Evolutionary conservation across 2,329 filamentous ascomycete genomes (phyloP).

Genomic region (Myrmaecium sp.): DNA sequence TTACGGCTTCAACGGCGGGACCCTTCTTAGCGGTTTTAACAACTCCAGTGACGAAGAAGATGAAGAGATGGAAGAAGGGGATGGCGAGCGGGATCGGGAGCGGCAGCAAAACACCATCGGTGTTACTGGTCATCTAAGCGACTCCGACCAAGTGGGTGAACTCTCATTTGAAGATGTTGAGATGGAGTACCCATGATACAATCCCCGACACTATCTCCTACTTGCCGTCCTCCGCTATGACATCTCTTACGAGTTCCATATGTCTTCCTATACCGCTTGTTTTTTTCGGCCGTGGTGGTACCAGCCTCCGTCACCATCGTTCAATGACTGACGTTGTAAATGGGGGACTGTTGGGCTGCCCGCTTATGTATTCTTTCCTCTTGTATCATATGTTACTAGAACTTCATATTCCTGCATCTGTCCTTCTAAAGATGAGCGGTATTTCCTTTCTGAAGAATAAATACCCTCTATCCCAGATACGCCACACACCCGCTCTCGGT

Average conservation of each 20-base stretch:
- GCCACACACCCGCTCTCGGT: background rate
- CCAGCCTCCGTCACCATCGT: background rate
- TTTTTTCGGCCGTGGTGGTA: background rate
- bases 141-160: constrained; percentile 51
- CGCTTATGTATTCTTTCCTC: constrained; percentile 8
- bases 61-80: constrained; percentile 76
- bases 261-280: background rate
- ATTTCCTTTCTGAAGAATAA: constrained; percentile 4
- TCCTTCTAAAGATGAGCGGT: constrained; percentile 2
- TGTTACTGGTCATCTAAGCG: constrained; percentile 28
- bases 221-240: background rate
- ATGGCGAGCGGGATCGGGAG: constrained; percentile 44
- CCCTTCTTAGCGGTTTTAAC: constrained; percentile 76
- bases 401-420: constrained; percentile 2
- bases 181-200: constrained; percentile 39
- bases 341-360: background rate
- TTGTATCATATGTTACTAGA: constrained; percentile 6
- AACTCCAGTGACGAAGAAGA: constrained; percentile 94
- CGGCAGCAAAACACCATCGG: too few relatives aligned
- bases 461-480: constrained; percentile 2
- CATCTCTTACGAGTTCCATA: background rate
- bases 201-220: constrained; percentile 1
- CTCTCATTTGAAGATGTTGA: constrained; percentile 44
- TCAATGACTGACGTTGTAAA: background rate
- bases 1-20: constrained; percentile 57